These are phyloP conservation scores for Begonia loranthoides DNA, from an alignment of 306 rosid genomes.

Conservation along the genomic window DNA sequence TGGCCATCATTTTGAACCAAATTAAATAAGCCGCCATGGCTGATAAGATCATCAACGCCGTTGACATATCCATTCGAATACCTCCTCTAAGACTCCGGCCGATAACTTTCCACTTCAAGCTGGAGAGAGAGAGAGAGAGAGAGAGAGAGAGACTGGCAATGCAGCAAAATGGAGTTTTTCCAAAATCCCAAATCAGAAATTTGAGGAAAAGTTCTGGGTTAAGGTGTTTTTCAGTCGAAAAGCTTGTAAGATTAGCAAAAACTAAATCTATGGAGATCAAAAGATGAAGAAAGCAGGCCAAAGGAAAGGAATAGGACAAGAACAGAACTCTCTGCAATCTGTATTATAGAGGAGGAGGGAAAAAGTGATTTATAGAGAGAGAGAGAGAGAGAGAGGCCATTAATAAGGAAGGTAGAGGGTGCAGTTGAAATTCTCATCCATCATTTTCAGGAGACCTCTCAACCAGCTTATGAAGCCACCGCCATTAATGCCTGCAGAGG, in stretches of 20 bases:
- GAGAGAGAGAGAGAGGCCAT: not conserved
- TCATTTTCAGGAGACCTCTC: not conserved
- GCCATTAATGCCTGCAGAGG: slow-evolving; percentile 6
- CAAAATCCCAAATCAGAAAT: not conserved
- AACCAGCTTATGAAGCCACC: not conserved
- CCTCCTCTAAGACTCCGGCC: not conserved
- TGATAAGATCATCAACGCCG: slow-evolving; percentile 32
- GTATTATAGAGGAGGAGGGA: not conserved
- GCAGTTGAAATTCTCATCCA: not conserved
- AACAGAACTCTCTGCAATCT: not conserved
- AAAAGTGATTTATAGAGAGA: not conserved
- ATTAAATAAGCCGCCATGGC: slow-evolving; percentile 40
- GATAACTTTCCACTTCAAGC: not conserved
- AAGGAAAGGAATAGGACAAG: not conserved
- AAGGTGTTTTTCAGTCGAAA: not conserved
- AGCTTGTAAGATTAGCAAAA: not conserved
- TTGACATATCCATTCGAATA: slow-evolving; percentile 28
- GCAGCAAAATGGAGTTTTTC: not conserved
- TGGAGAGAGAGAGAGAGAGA: not conserved
- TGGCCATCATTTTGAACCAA: slow-evolving; percentile 43
- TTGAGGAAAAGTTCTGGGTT: not conserved
- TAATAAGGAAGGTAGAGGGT: slow-evolving; percentile 8
- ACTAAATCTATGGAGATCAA: not conserved
- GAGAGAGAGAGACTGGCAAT: not conserved
- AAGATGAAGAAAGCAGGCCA: not conserved